Evolutionary conservation across 169 alveolate genomes (phyloP).

Genomic region (Perkinsus chesapeaki): DNA sequence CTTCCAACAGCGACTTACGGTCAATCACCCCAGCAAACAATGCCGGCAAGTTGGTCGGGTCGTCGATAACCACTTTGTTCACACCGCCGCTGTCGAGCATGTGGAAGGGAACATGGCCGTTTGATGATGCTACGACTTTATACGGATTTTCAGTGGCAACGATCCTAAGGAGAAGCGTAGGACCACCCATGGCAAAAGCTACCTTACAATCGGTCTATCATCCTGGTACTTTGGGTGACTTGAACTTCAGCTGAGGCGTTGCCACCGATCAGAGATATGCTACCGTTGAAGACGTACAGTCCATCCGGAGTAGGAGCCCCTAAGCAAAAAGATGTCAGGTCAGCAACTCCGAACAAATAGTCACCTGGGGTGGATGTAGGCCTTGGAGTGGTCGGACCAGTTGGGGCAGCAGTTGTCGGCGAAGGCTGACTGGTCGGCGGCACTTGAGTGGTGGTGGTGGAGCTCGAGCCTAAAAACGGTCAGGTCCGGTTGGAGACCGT

Average conservation of each 20-base stretch:
- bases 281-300: background rate
- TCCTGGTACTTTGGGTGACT: background rate
- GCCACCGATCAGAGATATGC: background rate
- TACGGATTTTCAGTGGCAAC: background rate
- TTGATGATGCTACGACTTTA: background rate
- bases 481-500: too few species aligned
- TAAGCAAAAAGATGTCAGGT: background rate
- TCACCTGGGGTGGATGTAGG: background rate
- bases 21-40: background rate
- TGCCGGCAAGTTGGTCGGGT: background rate
- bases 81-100: background rate
- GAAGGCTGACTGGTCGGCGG: background rate
- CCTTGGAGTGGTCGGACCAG: background rate
- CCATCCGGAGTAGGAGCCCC: background rate
- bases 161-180: background rate
- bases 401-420: background rate
- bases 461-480: too few species aligned
- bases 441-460: background rate
- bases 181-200: background rate
- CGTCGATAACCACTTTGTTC: background rate
- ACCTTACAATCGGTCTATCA: background rate
- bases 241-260: background rate
- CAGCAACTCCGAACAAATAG: background rate
- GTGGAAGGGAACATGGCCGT: background rate
- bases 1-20: background rate